phyloP scores from a whole-genome alignment of 2,329 filamentous ascomycete species.

The Celoporthe dispersa region DNA sequence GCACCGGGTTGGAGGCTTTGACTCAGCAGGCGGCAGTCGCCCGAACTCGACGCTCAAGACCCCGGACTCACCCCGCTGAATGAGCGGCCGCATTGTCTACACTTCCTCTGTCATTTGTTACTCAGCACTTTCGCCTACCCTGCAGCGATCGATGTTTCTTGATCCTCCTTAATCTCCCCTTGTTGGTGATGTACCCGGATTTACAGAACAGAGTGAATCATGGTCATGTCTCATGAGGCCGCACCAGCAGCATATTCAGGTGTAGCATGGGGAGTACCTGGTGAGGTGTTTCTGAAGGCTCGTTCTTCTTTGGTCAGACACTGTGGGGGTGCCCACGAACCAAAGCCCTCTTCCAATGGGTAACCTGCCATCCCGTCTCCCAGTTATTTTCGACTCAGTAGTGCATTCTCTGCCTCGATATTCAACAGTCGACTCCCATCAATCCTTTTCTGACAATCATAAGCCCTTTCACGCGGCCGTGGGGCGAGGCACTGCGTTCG shows the following conservation, averaged over 20 bases:
- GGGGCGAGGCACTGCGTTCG: background rate
- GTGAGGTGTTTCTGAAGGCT: background rate
- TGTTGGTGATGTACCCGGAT: slow-evolving; percentile 20
- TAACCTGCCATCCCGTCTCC: background rate
- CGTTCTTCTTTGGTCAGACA: too few species aligned
- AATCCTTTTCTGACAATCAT: background rate
- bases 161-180: slow-evolving; percentile 11
- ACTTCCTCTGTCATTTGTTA: background rate
- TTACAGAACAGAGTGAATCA: slow-evolving; percentile 25
- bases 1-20: background rate
- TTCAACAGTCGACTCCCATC: background rate
- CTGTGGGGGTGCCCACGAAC: background rate
- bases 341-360: background rate
- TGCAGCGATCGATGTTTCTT: slow-evolving; percentile 24
- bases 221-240: background rate
- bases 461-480: background rate
- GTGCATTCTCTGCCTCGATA: background rate
- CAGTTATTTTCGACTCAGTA: background rate
- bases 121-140: slow-evolving; percentile 13
- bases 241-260: background rate
- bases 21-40: slow-evolving; percentile 14
- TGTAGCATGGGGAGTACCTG: background rate
- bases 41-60: background rate
- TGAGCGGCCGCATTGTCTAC: background rate
- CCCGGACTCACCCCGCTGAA: background rate